A percentile compares a stretch with the other conserved stretches of the same genome.
These are phyloP conservation scores for Leccinum ponderosum DNA, from an alignment of 1,284 basidiomycete species.

Conservation along the genomic window DNA sequence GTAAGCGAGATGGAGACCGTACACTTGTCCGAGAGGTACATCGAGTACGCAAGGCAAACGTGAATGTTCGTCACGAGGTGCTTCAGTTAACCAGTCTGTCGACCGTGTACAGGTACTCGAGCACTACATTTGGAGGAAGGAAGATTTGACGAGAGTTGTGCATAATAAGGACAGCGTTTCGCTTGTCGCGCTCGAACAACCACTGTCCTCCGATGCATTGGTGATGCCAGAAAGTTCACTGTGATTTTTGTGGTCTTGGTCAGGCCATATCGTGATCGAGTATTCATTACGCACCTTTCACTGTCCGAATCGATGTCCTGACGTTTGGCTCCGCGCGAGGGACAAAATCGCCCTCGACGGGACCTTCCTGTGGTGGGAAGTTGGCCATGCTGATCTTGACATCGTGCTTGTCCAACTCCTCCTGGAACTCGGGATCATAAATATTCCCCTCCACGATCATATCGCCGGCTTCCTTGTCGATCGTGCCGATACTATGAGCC, in stretches of 20 bases:
- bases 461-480: slow-evolving; percentile 24
- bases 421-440: slow-evolving; percentile 27
- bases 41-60: slow-evolving; percentile 21
- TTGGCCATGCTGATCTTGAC: slow-evolving; percentile 20
- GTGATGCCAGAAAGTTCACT: slow-evolving; percentile 13
- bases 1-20: not conserved
- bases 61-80: slow-evolving; percentile 21
- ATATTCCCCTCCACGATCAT: slow-evolving; percentile 27
- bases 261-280: not conserved
- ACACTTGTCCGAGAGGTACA: slow-evolving; percentile 34
- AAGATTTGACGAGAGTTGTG: slow-evolving; percentile 22
- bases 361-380: slow-evolving; percentile 14
- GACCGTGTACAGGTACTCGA: slow-evolving; percentile 23
- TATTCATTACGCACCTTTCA: slow-evolving; percentile 11
- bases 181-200: slow-evolving; percentile 19
- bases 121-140: slow-evolving; percentile 19
- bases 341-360: slow-evolving; percentile 19
- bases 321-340: slow-evolving; percentile 13
- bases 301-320: slow-evolving; percentile 4
- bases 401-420: slow-evolving; percentile 16
- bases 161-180: slow-evolving; percentile 23
- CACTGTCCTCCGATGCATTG: slow-evolving; percentile 9
- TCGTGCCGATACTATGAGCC: slow-evolving; percentile 22
- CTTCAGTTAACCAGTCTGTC: slow-evolving; percentile 18
- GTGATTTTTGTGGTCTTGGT: not conserved